Conservation (phyloP, 1,284 basidiomycete genomes). For the Papiliotrema fonsecae region DNA sequence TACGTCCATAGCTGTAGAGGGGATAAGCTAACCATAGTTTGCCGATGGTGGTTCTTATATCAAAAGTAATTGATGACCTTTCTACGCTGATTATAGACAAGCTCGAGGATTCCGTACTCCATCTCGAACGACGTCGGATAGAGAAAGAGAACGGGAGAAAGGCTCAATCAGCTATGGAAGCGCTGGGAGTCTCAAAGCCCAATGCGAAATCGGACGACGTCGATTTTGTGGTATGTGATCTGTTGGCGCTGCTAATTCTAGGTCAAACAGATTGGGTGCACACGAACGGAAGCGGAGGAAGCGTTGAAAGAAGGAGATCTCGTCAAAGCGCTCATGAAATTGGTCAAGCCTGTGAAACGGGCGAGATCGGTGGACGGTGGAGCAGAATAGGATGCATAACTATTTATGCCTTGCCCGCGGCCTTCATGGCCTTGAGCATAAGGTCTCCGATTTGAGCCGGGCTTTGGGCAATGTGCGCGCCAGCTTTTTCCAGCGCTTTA, state of each 20-base stretch:
- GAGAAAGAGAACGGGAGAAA: slow-evolving; percentile 38
- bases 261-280: slow-evolving; percentile 34
- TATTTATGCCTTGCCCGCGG: slow-evolving; percentile 67
- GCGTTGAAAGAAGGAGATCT: slow-evolving; percentile 35
- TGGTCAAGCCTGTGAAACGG: slow-evolving; percentile 25
- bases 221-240: slow-evolving; percentile 33
- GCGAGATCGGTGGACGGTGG: slow-evolving; percentile 17
- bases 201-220: slow-evolving; percentile 31
- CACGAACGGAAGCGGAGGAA: slow-evolving; percentile 26
- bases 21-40: slow-evolving; percentile 26
- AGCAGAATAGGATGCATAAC: not conserved
- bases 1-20: slow-evolving; percentile 13
- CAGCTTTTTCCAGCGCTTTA: slow-evolving; percentile 85
- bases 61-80: slow-evolving; percentile 26
- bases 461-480: slow-evolving; percentile 88
- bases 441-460: slow-evolving; percentile 89
- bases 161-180: slow-evolving; percentile 38
- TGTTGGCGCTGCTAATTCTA: slow-evolving; percentile 1
- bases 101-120: slow-evolving; percentile 37
- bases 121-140: slow-evolving; percentile 33
- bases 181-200: slow-evolving; percentile 20
- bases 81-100: slow-evolving; percentile 21
- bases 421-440: slow-evolving; percentile 85
- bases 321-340: slow-evolving; percentile 33
- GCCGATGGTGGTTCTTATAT: slow-evolving; percentile 42